These are phyloP conservation scores for Sarcocystis neurona DNA, from an alignment of 169 alveolate species.

Conservation along the genomic window DNA sequence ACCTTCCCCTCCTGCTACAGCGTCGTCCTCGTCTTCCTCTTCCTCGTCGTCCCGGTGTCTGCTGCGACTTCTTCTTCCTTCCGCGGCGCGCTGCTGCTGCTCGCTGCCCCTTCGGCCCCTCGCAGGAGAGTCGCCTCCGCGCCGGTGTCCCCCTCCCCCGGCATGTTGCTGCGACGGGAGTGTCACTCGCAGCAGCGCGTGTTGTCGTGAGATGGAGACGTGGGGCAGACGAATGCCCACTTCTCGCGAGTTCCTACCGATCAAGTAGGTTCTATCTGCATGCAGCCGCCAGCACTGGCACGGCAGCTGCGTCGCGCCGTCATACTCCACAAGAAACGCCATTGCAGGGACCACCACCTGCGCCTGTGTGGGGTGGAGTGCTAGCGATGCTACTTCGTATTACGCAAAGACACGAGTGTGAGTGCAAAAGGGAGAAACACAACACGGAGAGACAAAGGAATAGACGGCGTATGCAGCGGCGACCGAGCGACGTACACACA, in stretches of 20 bases:
- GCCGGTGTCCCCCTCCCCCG: too few relatives aligned
- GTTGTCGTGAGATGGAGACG: slow-evolving; percentile 3
- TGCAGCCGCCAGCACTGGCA: slow-evolving; percentile 27
- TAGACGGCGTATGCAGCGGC: too few relatives aligned
- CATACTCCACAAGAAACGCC: slow-evolving; percentile 15
- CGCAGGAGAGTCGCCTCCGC: neutral
- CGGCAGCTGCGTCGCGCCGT: neutral
- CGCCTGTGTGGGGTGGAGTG: too few relatives aligned
- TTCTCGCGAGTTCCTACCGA: slow-evolving; percentile 18
- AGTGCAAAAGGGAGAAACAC: too few relatives aligned
- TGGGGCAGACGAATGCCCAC: slow-evolving; percentile 35
- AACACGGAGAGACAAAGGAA: too few relatives aligned
- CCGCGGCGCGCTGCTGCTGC: neutral
- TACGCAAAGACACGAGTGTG: too few relatives aligned
- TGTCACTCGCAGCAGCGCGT: neutral
- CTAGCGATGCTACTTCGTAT: too few relatives aligned
- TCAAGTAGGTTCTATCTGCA: neutral
- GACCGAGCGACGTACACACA: too few relatives aligned
- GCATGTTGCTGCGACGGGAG: too few relatives aligned
- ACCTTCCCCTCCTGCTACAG: too few relatives aligned
- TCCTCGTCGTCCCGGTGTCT: neutral
- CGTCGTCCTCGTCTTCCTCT: too few relatives aligned
- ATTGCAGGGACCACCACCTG: too few relatives aligned
- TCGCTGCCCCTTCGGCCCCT: neutral
- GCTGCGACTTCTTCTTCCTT: neutral